Percentiles rank a stretch among this genome's conserved stretches.
These are phyloP conservation scores for Aurifilum marmelostoma DNA, from an alignment of 2,329 filamentous ascomycete species.

Conservation along the genomic window DNA sequence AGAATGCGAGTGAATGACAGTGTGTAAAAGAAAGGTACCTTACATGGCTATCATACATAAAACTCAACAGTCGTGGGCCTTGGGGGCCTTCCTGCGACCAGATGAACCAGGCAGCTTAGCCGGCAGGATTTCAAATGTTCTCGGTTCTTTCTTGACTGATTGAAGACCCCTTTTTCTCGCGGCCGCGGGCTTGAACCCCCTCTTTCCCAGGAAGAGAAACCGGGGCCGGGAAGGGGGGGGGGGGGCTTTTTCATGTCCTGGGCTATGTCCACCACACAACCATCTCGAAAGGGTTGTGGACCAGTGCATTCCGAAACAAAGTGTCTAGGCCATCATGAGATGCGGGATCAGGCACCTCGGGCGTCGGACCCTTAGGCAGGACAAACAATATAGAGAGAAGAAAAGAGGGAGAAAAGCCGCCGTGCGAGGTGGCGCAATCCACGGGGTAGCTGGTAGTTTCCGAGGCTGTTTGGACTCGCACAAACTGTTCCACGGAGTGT, in stretches of 20 bases:
- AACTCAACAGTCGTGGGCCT: too few species aligned
- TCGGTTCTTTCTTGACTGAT: not conserved
- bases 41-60: too few species aligned
- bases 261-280: not conserved
- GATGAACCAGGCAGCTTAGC: not conserved
- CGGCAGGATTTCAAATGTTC: not conserved
- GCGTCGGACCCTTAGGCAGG: not conserved
- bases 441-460: too few species aligned
- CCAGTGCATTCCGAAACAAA: not conserved
- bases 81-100: not conserved
- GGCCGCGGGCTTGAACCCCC: not conserved
- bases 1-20: not conserved
- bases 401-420: too few species aligned
- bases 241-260: not conserved
- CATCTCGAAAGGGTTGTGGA: not conserved
- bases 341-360: not conserved
- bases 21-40: not conserved
- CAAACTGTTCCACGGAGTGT: not conserved
- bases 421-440: too few species aligned
- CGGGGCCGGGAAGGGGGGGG: too few species aligned
- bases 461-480: too few species aligned
- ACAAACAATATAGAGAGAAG: too few species aligned
- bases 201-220: not conserved
- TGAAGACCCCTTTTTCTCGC: conserved; percentile 3
- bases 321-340: conserved; percentile 5